Evolutionary conservation across 1,139 yeast genomes (phyloP), one percentile per base, ranked within the genome.

Genomic region (Hyphopichia buzzinii): DNA sequence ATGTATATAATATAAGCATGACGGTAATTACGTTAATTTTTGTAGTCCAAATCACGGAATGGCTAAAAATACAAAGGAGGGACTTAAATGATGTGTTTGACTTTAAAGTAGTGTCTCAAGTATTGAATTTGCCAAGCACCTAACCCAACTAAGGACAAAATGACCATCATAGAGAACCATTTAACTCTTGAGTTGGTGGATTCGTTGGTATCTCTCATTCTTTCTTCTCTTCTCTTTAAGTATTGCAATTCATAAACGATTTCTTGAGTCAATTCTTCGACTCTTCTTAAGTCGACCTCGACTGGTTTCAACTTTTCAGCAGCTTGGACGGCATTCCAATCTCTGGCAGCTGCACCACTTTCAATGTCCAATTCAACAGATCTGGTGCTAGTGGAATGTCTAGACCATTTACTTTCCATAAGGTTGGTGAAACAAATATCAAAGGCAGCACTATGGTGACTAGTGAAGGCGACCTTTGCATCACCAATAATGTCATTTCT

Each of bases 311-410:
- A 80, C 59, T 88, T 87, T 63, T 90, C 97, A 32, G 86, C 78
- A 28, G 96, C 90, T 67, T 90, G 97, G 45, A 89, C 72, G 19
- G 94, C 89, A 57, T 88, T 88, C 97, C 97, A 92, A 65, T 92
- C 97, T 64, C 97, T 83, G 28, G 97, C 97, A 50, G 90, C 88
- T 37, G 97, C 86, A 24, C 98, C 98, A 46, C 90, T 83, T 62
- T 92, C 97, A 40, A 92, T 84, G 48, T 90, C 97, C 54, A 92
- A 72, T 56, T 89, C 97, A 49, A 92, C 71, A 39, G 82, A 81
- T 62, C 90, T 77, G 31, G 67, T 57, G 46, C 75, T 54, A 29
- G 47, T 45, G 33, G 67, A 51, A 39, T 64, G 62, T 41, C 60
- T 52, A 6, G 65, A 65, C 47, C 51, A 44, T 36, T 59, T 62